Conservation (phyloP, 2,329 filamentous ascomycete species). For the Hypoxylon sp. region DNA sequence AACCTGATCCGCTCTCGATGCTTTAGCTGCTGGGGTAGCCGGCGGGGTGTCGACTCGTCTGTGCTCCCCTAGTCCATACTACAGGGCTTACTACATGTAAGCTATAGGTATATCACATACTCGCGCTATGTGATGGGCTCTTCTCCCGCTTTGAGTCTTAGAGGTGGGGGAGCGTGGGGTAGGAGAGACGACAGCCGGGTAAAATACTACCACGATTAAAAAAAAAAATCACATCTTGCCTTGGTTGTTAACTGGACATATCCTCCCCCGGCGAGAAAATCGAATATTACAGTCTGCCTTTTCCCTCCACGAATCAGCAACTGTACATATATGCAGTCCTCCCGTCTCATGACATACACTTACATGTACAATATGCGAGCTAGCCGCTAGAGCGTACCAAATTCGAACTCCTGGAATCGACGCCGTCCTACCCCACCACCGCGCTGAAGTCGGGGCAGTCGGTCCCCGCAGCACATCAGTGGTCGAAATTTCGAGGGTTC, state of each 20-base stretch:
- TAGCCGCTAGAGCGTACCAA: background rate
- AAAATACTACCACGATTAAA: background rate
- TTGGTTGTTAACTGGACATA: background rate
- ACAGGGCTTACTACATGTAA: constrained; percentile 1
- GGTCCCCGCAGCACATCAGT: constrained; percentile 31
- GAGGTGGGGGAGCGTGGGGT: constrained; percentile 6
- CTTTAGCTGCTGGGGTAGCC: constrained; percentile 21
- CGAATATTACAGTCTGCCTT: background rate
- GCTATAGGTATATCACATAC: background rate
- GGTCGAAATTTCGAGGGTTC: constrained; percentile 10
- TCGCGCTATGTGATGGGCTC: background rate
- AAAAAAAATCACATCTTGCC: background rate
- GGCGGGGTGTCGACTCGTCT: constrained; percentile 6
- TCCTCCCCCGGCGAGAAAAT: background rate
- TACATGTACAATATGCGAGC: background rate
- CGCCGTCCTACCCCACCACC: constrained; percentile 20
- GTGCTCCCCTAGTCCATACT: background rate
- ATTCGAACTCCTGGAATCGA: background rate
- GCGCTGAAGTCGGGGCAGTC: constrained; percentile 27
- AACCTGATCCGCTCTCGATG: constrained; percentile 14
- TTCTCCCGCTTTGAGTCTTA: background rate
- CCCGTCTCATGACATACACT: background rate
- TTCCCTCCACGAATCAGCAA: background rate
- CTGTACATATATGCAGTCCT: background rate
- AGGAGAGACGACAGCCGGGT: constrained; percentile 3